Base-by-base conservation (phyloP, 768 basidiomycete species). In the Pulveroboletus sp. region DNA sequence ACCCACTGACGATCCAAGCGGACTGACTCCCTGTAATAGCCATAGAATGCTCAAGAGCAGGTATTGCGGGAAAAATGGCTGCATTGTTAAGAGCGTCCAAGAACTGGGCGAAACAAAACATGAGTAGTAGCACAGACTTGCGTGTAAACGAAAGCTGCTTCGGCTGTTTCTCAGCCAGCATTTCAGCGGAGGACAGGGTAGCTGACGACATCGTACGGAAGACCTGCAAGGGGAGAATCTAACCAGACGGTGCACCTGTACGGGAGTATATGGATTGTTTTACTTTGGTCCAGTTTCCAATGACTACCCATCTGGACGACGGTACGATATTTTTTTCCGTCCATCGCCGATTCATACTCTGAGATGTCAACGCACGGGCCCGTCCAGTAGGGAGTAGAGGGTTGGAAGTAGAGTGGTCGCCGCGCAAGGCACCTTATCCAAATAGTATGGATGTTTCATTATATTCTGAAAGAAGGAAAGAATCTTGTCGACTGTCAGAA, bases 51-150 rank as follows among this genome's bases (percentile, higher is more conserved):
- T 62, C 55, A 26, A 76, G 63, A 30, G 60, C 58, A 17, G 74
- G 73, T 39, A 76, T 67, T 11, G 69, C 72, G 6, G 72, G 60
- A 40, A 73, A 69, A 18, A 73, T 62, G 26, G 72, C 64, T n/a
- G 71, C 67, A 50, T 71, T 73, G 55, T 70, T 73, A 61, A 78
- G 72, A 11, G 70, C 58, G 31, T 78, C 77, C 46, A 76, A 57
- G 53, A 74, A 76, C 41, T 73, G 67, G 12, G 74, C 70, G 17
- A 69, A 61, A 52, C 73, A 76, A 33, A 76, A 69, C 10, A 74
- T 50, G 10, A 55, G 27, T 1, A 78, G 60, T 14, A 77, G 50
- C 18, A 64, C 17, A 2, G 43, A 47, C 58, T 64, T 73, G 48
- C 58, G 64, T 32, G 51, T 43, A 42, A 41, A 50, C 33, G 63